A percentile compares a stretch with the other conserved stretches of the same genome.
These are phyloP conservation scores for Fusarium cicatricum DNA, from an alignment of 2,329 filamentous ascomycete species.

Conservation along the genomic window DNA sequence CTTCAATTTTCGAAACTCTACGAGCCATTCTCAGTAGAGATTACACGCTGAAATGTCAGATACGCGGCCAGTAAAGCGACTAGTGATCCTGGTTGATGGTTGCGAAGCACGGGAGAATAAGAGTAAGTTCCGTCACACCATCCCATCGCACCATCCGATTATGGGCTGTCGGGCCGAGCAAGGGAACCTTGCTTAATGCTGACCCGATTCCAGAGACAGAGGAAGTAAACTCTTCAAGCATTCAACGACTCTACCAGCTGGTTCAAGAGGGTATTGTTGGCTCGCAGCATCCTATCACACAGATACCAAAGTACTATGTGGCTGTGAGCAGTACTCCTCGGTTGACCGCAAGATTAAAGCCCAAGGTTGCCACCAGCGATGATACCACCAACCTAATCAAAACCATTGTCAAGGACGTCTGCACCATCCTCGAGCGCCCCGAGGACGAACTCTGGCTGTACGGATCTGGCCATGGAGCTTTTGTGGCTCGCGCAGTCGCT, in stretches of 20 bases:
- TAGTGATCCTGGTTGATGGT: constrained; percentile 36
- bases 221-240: constrained; percentile 30
- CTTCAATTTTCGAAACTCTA: neutral
- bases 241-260: constrained; percentile 29
- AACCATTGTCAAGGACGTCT: constrained; percentile 32
- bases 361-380: constrained; percentile 17
- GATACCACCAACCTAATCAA: constrained; percentile 31
- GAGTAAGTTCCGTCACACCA: constrained; percentile 16
- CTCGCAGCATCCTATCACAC: constrained; percentile 9
- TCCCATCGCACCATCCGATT: neutral
- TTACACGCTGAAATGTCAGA: constrained; percentile 24
- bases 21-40: neutral
- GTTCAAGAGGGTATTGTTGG: constrained; percentile 23
- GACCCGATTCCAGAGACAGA: constrained; percentile 13
- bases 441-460: constrained; percentile 40
- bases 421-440: constrained; percentile 16
- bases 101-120: constrained; percentile 21
- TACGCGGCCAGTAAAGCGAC: constrained; percentile 19
- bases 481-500: constrained; percentile 34
- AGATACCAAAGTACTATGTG: constrained; percentile 32
- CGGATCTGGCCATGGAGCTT: constrained; percentile 37
- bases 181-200: neutral
- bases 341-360: constrained; percentile 24
- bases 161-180: too few relatives aligned
- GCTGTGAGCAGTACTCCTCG: constrained; percentile 13